A percentile compares a stretch with the other conserved stretches of the same genome.
These are phyloP conservation scores for Kodamaea jinghongensis DNA, from an alignment of 805 yeast genomes.

Conservation along the genomic window DNA sequence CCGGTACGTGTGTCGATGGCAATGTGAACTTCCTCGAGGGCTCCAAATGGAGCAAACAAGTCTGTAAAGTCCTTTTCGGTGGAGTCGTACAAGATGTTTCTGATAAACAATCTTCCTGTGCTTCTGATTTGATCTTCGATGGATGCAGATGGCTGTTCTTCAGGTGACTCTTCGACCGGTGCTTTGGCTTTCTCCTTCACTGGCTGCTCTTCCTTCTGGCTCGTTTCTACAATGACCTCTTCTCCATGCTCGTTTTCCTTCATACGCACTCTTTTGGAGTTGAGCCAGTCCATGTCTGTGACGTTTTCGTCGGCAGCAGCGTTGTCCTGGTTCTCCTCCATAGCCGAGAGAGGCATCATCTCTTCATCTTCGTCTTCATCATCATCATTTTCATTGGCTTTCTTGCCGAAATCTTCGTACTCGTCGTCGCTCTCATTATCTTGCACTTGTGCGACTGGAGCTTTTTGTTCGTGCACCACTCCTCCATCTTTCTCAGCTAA, in stretches of 20 bases:
- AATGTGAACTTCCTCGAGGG: slow-evolving; percentile 82
- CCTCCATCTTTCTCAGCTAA: slow-evolving; percentile 25
- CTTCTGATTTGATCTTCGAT: slow-evolving; percentile 50
- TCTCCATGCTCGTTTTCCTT: slow-evolving; percentile 29
- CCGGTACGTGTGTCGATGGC: slow-evolving; percentile 91
- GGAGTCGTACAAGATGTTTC: slow-evolving; percentile 80
- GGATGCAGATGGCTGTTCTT: slow-evolving; percentile 33
- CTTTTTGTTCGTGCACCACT: slow-evolving; percentile 8
- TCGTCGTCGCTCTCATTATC: slow-evolving; percentile 53
- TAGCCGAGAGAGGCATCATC: not conserved
- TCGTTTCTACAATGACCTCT: slow-evolving; percentile 12
- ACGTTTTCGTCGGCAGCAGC: slow-evolving; percentile 50
- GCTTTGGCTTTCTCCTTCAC: slow-evolving; percentile 6
- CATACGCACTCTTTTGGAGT: slow-evolving; percentile 70
- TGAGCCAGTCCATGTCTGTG: slow-evolving; percentile 86
- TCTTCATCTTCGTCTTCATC: slow-evolving; percentile 30
- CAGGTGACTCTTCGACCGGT: slow-evolving; percentile 11
- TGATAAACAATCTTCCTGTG: slow-evolving; percentile 81
- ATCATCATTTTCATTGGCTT: slow-evolving; percentile 30
- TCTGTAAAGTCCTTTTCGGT: slow-evolving; percentile 73
- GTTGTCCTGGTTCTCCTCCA: slow-evolving; percentile 15
- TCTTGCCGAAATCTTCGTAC: slow-evolving; percentile 44
- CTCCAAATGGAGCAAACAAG: slow-evolving; percentile 67
- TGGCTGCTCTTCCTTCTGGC: slow-evolving; percentile 3
- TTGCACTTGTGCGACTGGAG: slow-evolving; percentile 36